These are phyloP conservation scores for Tubosaeta brunneosetosa DNA, from an alignment of 768 basidiomycete species.

Conservation along the genomic window DNA sequence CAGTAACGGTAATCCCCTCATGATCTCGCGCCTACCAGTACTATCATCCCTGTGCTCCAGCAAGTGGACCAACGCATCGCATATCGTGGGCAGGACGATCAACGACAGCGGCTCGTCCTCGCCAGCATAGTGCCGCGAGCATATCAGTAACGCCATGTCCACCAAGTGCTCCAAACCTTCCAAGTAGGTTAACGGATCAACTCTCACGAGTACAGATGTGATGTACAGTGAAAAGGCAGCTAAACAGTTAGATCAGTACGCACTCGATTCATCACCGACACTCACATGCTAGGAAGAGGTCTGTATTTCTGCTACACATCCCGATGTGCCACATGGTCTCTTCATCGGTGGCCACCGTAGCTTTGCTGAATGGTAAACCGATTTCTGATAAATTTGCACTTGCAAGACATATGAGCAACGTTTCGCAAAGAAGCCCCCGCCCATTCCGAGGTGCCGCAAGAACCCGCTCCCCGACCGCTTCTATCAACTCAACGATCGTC, in stretches of 20 bases:
- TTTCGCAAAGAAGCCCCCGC: constrained; percentile 28
- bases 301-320: constrained; percentile 19
- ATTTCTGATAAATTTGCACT: constrained; percentile 13
- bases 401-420: constrained; percentile 35
- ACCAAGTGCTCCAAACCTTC: constrained; percentile 47
- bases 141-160: constrained; percentile 44
- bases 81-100: constrained; percentile 46
- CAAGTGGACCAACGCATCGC: constrained; percentile 42
- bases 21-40: constrained; percentile 23
- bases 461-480: constrained; percentile 13
- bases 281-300: constrained; percentile 43
- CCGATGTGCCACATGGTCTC: constrained; percentile 38
- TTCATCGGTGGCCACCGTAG: constrained; percentile 19
- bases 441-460: constrained; percentile 6
- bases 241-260: constrained; percentile 16
- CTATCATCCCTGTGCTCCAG: constrained; percentile 22
- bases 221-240: constrained; percentile 48
- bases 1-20: background rate
- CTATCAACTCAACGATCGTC: constrained; percentile 9
- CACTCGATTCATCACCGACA: background rate
- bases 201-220: constrained; percentile 19
- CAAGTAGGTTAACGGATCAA: constrained; percentile 37
- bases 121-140: constrained; percentile 40
- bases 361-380: constrained; percentile 6
- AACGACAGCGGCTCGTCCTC: constrained; percentile 51